Evolutionary conservation across 371 early-diverging fungal genomes (phyloP).

Genomic region (Mortierella sp.): DNA sequence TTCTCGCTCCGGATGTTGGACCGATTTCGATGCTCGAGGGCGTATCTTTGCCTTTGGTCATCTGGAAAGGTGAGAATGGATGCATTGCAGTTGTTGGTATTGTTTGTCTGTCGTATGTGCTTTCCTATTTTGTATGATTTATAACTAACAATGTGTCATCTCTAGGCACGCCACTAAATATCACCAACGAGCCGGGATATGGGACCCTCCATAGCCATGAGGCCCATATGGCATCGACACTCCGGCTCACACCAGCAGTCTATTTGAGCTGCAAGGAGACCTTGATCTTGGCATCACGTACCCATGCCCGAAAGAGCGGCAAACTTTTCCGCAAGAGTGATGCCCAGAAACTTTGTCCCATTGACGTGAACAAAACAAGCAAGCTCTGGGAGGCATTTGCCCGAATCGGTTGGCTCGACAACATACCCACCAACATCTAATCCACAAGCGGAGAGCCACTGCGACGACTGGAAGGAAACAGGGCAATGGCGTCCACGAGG

Average conservation of each 20-base stretch:
- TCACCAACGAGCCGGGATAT: slow-evolving; percentile 27
- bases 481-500: no score
- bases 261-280: slow-evolving; percentile 72
- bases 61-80: slow-evolving; percentile 43
- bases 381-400: slow-evolving; percentile 74
- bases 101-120: background rate
- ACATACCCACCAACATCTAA: slow-evolving; percentile 40
- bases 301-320: slow-evolving; percentile 33
- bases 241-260: slow-evolving; percentile 78
- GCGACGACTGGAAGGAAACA: no score
- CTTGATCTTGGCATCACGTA: slow-evolving; percentile 65
- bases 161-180: slow-evolving; percentile 22
- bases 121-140: background rate
- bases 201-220: slow-evolving; percentile 68
- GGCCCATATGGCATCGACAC: slow-evolving; percentile 69
- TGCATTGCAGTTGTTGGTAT: background rate
- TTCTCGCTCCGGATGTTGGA: slow-evolving; percentile 36
- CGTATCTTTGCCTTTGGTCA: slow-evolving; percentile 17
- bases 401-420: slow-evolving; percentile 64
- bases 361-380: slow-evolving; percentile 82
- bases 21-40: slow-evolving; percentile 34
- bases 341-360: slow-evolving; percentile 76
- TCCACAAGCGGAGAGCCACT: no score
- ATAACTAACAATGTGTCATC: background rate
- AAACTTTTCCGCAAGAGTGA: slow-evolving; percentile 73